Evolutionary conservation across 1,284 basidiomycete genomes (phyloP).

Genomic region (Leccinum griseonigrum): DNA sequence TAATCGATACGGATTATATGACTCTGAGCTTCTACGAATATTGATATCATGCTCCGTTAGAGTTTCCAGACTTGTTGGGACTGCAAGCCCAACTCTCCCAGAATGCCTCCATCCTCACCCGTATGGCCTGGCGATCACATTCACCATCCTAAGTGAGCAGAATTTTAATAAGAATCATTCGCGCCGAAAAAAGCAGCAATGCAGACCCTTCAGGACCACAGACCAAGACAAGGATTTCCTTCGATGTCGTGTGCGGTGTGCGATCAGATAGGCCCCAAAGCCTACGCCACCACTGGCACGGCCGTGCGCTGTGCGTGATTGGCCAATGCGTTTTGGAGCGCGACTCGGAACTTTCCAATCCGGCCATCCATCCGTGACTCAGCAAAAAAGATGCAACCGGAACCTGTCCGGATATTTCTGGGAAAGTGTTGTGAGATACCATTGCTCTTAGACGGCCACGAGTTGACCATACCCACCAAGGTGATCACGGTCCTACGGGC

Average conservation of each 20-base stretch:
- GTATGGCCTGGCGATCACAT: conserved; percentile 70
- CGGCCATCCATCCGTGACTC: conserved; percentile 52
- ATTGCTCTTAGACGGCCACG: too few relatives aligned
- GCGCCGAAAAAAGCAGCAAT: conserved; percentile 3
- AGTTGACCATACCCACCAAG: too few relatives aligned
- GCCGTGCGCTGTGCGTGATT: conserved; percentile 20
- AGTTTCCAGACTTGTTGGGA: conserved; percentile 70
- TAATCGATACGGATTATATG: neutral
- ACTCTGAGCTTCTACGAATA: neutral
- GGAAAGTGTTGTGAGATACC: conserved; percentile 46
- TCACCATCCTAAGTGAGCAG: conserved; percentile 58
- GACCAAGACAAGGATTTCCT: conserved; percentile 61
- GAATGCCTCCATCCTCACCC: conserved; percentile 67
- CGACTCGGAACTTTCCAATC: conserved; percentile 42
- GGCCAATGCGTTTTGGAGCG: conserved; percentile 43
- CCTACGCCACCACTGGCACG: conserved; percentile 43
- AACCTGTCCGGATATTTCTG: conserved; percentile 52
- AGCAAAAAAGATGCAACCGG: conserved; percentile 55
- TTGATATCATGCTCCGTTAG: conserved; percentile 29
- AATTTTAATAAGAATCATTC: conserved; percentile 1
- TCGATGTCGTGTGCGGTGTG: conserved; percentile 16
- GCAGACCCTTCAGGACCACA: conserved; percentile 79
- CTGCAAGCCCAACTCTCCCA: conserved; percentile 62
- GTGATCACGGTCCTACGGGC: too few relatives aligned
- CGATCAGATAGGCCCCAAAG: conserved; percentile 32